phyloP scores from a whole-genome alignment of 2,329 filamentous ascomycete genomes.

The Aspergillus glaucus region DNA sequence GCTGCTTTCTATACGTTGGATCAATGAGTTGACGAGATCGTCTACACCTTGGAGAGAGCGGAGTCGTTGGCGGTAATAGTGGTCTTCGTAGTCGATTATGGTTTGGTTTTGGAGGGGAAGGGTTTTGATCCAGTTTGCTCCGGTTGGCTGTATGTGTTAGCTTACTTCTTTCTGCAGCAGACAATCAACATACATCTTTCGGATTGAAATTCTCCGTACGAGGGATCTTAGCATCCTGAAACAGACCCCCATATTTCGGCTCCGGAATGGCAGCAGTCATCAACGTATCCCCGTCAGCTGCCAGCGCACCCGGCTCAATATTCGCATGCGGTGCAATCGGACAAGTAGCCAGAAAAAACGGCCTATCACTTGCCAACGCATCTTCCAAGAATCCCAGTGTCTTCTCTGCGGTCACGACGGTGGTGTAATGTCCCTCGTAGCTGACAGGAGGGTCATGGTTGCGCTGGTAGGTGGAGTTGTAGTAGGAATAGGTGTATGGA shows the following conservation, averaged over 20 bases:
- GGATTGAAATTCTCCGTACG: conserved; percentile 61
- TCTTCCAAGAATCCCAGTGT: conserved; percentile 54
- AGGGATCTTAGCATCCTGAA: conserved; percentile 52
- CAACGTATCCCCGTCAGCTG: neutral
- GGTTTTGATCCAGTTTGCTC: conserved; percentile 38
- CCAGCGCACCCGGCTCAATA: conserved; percentile 28
- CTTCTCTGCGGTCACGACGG: conserved; percentile 54
- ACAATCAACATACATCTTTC: conserved; percentile 34
- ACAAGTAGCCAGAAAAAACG: conserved; percentile 60
- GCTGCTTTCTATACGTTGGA: conserved; percentile 31
- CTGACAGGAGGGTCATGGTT: conserved; percentile 50
- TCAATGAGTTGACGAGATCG: conserved; percentile 42
- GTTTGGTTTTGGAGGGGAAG: conserved; percentile 37
- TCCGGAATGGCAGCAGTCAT: conserved; percentile 49
- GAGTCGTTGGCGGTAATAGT: conserved; percentile 44
- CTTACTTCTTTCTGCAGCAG: too few species aligned
- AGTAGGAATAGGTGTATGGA: conserved; percentile 55
- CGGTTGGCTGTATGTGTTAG: conserved; percentile 21
- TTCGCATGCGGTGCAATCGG: conserved; percentile 60
- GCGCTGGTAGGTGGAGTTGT: conserved; percentile 55
- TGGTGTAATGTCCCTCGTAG: conserved; percentile 48
- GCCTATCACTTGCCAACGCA: conserved; percentile 45
- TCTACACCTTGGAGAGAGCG: conserved; percentile 46
- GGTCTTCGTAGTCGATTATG: conserved; percentile 44
- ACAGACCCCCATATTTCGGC: conserved; percentile 54